Evolutionary conservation across 768 basidiomycete species (phyloP).

Genomic region (Hygrocybe punicea): DNA sequence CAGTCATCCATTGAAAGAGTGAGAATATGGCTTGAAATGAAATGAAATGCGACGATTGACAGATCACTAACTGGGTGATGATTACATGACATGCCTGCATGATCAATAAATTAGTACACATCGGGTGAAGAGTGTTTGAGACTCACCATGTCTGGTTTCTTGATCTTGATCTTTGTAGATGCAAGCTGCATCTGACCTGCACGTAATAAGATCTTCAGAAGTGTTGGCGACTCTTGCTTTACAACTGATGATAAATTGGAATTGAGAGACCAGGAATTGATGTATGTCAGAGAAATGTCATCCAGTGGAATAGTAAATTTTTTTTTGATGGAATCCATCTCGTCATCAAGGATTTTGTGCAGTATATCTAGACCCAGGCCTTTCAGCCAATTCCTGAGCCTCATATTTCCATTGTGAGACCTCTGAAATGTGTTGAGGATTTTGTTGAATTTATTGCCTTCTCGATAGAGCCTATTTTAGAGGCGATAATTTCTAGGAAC

Average conservation of each 20-base stretch:
- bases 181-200: background rate
- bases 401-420: background rate
- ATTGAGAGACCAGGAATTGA: background rate
- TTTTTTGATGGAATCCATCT: background rate
- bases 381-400: background rate
- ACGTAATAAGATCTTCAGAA: background rate
- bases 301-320: background rate
- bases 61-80: conserved; percentile 5
- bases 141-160: background rate
- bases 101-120: background rate
- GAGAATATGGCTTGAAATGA: conserved; percentile 7
- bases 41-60: conserved; percentile 9
- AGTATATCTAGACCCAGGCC: background rate
- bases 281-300: background rate
- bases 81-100: conserved; percentile 10
- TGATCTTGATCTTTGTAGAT: background rate
- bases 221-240: background rate
- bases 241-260: background rate
- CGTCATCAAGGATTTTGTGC: background rate
- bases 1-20: conserved; percentile 10
- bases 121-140: background rate
- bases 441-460: background rate
- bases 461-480: background rate
- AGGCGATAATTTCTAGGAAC: background rate
- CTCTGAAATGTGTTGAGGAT: background rate